A percentile compares a stretch with the other conserved stretches of the same genome.
Evolutionary conservation across 169 alveolate species (phyloP).

Genomic region (Plasmodium cynomolgi): DNA sequence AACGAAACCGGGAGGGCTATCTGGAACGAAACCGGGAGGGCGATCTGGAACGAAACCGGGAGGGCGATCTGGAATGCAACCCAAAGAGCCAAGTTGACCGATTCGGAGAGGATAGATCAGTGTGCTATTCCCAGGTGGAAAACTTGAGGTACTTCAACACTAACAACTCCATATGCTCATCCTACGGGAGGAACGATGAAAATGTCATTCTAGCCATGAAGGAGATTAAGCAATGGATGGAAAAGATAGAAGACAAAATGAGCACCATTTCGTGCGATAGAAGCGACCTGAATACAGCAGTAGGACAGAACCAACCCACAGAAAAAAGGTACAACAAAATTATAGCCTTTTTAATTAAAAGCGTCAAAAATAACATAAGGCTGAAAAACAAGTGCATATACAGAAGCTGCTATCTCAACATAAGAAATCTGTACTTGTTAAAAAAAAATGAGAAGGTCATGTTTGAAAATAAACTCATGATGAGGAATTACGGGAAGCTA

Average conservation of each 20-base stretch:
- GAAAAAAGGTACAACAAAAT: conserved; percentile 18
- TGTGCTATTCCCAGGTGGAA: conserved; percentile 3
- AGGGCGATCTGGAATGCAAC: background rate
- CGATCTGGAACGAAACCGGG: background rate
- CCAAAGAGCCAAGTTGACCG: background rate
- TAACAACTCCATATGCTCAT: conserved; percentile 39
- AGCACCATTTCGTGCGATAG: conserved; percentile 46
- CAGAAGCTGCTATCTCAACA: conserved; percentile 46
- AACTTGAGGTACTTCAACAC: conserved; percentile 27
- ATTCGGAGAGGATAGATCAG: conserved; percentile 22
- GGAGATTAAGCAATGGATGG: conserved; percentile 72
- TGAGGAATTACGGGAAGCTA: conserved; percentile 15
- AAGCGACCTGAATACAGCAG: conserved; percentile 8
- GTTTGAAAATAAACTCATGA: conserved; percentile 44
- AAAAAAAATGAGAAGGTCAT: conserved; percentile 56
- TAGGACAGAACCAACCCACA: background rate
- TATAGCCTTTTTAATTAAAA: conserved; percentile 34
- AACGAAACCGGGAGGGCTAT: background rate
- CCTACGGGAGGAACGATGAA: conserved; percentile 33
- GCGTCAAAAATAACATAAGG: conserved; percentile 38
- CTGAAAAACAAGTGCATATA: conserved; percentile 21
- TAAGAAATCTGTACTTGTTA: conserved; percentile 30
- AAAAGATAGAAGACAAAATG: conserved; percentile 59
- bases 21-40: background rate
- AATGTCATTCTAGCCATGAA: conserved; percentile 36